These are phyloP conservation scores for Populus hybrid DNA, from an alignment of 441 rosid genomes.

Conservation along the genomic window DNA sequence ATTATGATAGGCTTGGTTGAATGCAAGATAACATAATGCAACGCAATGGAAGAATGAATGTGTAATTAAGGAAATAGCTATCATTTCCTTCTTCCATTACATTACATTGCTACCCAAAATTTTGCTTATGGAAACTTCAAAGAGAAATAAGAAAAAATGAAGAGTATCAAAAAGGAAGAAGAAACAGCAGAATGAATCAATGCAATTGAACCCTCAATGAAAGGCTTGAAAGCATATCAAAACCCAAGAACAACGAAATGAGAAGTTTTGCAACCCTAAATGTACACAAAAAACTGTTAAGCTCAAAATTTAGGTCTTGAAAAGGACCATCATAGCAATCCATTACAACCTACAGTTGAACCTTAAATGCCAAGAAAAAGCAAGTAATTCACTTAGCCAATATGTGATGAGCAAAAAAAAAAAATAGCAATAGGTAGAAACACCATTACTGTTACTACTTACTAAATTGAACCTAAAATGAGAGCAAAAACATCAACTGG, in stretches of 20 bases:
- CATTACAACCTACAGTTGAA: neutral
- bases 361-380: neutral
- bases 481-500: neutral
- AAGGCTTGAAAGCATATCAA: neutral
- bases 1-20: neutral
- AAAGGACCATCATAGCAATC: neutral
- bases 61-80: neutral
- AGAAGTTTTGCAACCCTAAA: neutral
- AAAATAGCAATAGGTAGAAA: neutral
- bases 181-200: neutral
- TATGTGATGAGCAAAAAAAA: neutral
- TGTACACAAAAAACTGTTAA: neutral
- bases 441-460: neutral
- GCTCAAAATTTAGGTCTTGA: neutral
- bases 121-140: neutral
- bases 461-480: neutral
- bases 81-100: neutral
- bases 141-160: neutral
- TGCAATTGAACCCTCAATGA: neutral
- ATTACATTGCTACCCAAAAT: neutral
- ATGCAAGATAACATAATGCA: neutral
- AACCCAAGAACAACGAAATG: neutral
- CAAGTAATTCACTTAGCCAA: neutral
- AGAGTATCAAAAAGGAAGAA: neutral
- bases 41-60: neutral